Evolutionary conservation across 331 rosid species (phyloP).

Genomic region (Prunus yedoensis): DNA sequence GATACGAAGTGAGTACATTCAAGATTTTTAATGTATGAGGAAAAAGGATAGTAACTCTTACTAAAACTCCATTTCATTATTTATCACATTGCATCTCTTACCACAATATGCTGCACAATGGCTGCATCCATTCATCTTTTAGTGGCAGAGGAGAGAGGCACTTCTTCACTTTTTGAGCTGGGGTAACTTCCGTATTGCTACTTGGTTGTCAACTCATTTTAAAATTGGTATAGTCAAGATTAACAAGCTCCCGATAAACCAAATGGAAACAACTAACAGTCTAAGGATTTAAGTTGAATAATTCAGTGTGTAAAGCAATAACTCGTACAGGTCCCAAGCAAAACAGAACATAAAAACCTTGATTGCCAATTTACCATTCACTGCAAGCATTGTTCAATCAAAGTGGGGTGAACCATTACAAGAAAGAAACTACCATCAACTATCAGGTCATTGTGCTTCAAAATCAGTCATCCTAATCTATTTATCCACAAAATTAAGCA

Average conservation of each 20-base stretch:
- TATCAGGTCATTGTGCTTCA: neutral
- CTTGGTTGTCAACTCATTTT: neutral
- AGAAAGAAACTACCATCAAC: neutral
- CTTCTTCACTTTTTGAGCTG: neutral
- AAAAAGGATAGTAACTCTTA: neutral
- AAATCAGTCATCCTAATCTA: neutral
- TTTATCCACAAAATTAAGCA: slow-evolving; percentile 5
- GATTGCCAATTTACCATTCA: neutral
- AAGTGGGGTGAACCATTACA: neutral
- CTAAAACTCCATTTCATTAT: neutral
- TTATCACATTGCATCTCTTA: neutral
- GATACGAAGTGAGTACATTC: neutral
- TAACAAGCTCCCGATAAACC: neutral
- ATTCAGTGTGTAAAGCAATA: neutral
- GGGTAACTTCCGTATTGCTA: neutral
- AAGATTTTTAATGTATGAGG: neutral
- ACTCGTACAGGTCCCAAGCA: neutral
- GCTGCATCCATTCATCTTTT: neutral
- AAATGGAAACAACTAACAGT: neutral
- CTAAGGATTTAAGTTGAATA: neutral
- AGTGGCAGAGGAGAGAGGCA: neutral
- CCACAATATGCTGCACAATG: neutral
- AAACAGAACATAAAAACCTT: neutral
- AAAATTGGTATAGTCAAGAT: neutral
- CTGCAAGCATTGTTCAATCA: neutral